These are phyloP conservation scores for Plantago rigida DNA, from an alignment of 305 asterid genomes.

Conservation along the genomic window DNA sequence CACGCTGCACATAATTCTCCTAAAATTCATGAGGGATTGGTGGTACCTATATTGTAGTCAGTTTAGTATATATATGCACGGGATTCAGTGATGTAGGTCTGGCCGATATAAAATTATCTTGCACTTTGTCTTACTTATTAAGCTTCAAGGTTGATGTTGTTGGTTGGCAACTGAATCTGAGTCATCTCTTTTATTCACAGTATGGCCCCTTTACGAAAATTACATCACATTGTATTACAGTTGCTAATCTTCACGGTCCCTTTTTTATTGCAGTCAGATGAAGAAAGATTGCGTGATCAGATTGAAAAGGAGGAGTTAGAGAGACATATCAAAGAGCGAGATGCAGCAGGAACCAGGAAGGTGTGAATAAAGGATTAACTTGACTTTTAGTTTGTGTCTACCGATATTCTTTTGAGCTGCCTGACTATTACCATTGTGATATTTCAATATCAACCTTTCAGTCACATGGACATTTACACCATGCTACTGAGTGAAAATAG, in stretches of 20 bases:
- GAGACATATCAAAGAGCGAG: conserved; percentile 64
- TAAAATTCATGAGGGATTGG: not conserved
- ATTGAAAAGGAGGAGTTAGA: conserved; percentile 82
- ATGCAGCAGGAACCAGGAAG: conserved; percentile 84
- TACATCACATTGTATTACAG: no score
- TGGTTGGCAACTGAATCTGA: no score
- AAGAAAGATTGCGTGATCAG: conserved; percentile 80
- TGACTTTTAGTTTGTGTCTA: no score
- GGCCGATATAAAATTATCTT: not conserved
- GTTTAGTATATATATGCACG: not conserved
- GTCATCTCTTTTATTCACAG: no score
- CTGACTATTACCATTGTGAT: no score
- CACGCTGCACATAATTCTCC: conserved; percentile 12
- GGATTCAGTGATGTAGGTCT: conserved; percentile 6
- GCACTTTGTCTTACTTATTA: not conserved
- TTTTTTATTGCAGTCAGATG: conserved; percentile 60
- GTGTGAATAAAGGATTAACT: conserved; percentile 30
- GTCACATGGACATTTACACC: no score
- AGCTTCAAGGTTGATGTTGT: no score
- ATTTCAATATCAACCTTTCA: no score
- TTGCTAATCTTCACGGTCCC: conserved; percentile 4
- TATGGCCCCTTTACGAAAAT: no score
- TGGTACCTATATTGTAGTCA: conserved; percentile 8
- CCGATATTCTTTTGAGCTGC: no score
- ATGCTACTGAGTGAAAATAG: no score